Evolutionary conservation across 176 grass and related monocot species (phyloP), one percentile per base, ranked within the genome.

Genomic region (Ampelocalamus luodianensis): DNA sequence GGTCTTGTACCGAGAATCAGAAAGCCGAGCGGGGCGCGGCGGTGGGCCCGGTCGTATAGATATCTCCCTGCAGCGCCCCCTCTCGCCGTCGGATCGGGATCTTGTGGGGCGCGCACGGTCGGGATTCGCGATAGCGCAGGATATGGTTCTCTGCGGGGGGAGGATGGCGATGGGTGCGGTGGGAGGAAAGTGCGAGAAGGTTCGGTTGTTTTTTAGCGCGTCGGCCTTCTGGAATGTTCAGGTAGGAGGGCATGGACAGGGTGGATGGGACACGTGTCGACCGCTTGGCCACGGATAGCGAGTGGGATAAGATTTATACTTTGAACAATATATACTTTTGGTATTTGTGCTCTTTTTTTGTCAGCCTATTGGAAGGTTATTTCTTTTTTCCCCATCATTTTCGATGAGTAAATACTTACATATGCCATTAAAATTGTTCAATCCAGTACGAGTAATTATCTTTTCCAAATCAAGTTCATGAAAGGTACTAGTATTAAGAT

Each of bases 181-280:
- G 34, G 26, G 17, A 39, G 62, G 87, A 89, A 92, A 87, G 84
- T 24, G 72, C 84, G 77, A 85, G 92, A 94, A 94, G 48, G 76
- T 90, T 94, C 92, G 78, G 34, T 46, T 34, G 32, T 10, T 42
- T 72, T 77, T 73, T 68, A 32, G 34, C 51, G 23, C 15, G 44
- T 27, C 44, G 51, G 56, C 50, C 39, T 87, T 94, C 90, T 87
- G 45, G 90, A 88, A 92, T 61, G 65, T 87, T 94, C 82, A 64
- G 60, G 48, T 86, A 37, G 65, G 65, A 50, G 73, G 69, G 32
- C 27, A 10, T 4, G 63, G 32, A 20, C 69, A 32, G 38, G 38
- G 44, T 79, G 76, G 29, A 37, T 0, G 9, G 8, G 40, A 48
- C 77, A 92, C 87, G 90, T 92, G 84, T 94, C 87, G 81, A 62